A percentile compares a stretch with the other conserved stretches of the same genome.
phyloP scores from a whole-genome alignment of 2,329 filamentous ascomycete genomes.

The Botryotinia globosa region DNA sequence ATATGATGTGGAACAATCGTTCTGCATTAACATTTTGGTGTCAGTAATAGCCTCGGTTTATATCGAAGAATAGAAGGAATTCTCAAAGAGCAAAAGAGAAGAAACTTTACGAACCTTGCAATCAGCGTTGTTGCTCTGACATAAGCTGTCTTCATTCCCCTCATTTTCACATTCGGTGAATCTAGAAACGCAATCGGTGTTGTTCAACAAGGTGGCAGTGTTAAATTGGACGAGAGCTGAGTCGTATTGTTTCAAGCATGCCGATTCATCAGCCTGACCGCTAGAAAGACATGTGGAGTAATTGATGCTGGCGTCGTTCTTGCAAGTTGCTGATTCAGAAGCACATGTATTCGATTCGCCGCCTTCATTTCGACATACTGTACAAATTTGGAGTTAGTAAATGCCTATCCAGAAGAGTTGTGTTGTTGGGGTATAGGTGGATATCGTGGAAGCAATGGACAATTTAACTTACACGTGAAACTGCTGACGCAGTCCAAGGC shows the following conservation, averaged over 20 bases:
- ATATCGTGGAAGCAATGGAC: background rate
- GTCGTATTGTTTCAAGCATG: slow-evolving; percentile 18
- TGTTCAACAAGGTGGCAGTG: background rate
- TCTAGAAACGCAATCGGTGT: background rate
- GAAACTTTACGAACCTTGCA: background rate
- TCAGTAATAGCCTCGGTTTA: background rate
- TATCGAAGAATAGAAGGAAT: background rate
- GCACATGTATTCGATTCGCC: slow-evolving; percentile 20
- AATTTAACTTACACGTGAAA: slow-evolving; percentile 12
- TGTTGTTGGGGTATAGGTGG: background rate
- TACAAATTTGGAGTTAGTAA: background rate
- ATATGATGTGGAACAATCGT: slow-evolving; percentile 3
- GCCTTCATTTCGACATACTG: slow-evolving; percentile 17
- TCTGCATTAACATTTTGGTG: background rate
- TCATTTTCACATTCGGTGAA: slow-evolving; percentile 6
- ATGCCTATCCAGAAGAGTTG: background rate
- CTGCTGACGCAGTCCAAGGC: slow-evolving; percentile 22
- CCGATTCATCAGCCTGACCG: slow-evolving; percentile 19
- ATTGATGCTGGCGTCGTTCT: slow-evolving; percentile 21
- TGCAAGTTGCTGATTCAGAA: slow-evolving; percentile 22
- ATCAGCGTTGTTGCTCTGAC: slow-evolving; percentile 8
- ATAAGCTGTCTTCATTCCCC: background rate
- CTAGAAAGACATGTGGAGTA: slow-evolving; percentile 23
- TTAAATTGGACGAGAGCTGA: background rate
- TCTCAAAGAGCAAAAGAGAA: background rate